phyloP scores from a whole-genome alignment of 139 green algal genomes.

The Klebsormidium nitens region DNA sequence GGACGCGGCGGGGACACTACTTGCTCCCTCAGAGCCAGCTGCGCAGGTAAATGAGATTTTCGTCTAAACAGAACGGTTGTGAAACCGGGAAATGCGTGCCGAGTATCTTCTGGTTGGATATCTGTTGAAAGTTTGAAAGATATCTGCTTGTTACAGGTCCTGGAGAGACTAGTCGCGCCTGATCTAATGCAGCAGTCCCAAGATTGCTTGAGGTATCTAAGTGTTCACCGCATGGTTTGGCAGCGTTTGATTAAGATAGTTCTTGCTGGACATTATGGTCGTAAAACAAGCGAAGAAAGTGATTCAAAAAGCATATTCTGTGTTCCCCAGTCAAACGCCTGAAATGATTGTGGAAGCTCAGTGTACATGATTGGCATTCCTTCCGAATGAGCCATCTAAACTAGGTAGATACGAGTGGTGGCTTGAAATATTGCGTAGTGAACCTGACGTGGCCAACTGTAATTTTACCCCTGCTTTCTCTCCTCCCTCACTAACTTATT shows the following conservation, averaged over 20 bases:
- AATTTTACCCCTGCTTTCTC: neutral
- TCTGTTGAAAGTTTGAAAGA: conserved; percentile 3
- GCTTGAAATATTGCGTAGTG: neutral
- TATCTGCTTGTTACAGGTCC: neutral
- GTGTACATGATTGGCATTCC: no score
- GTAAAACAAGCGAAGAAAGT: no score
- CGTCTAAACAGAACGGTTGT: no score
- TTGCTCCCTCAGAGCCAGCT: conserved; percentile 52
- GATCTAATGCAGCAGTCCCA: no score
- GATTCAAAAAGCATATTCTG: no score
- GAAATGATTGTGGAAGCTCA: no score
- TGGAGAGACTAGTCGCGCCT: conserved; percentile 8
- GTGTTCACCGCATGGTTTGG: no score
- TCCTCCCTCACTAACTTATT: neutral
- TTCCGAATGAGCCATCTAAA: no score
- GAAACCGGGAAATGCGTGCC: no score
- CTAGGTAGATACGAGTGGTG: neutral
- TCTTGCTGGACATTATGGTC: no score
- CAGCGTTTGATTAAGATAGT: no score
- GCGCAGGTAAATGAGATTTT: conserved; percentile 48
- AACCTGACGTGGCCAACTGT: neutral
- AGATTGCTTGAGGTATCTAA: conserved; percentile 7
- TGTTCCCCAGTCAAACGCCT: no score
- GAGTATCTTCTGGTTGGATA: neutral
- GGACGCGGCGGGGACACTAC: conserved; percentile 61